Percentiles rank a stretch among this genome's conserved stretches.
Evolutionary conservation across 768 basidiomycete species (phyloP).

Genomic region (Russula lepida): DNA sequence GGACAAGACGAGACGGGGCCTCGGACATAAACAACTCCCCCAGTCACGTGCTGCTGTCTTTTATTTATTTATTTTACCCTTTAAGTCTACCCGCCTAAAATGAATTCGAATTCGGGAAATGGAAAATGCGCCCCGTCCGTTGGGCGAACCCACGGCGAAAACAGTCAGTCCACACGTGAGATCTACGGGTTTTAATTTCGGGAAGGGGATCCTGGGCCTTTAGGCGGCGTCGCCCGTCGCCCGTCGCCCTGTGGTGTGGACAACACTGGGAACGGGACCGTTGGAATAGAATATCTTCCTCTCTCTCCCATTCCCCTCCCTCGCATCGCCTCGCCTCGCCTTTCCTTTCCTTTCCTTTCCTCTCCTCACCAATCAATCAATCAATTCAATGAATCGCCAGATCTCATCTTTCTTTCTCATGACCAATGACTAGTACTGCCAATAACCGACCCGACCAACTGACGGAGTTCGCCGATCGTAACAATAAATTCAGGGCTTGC

Average conservation of each 20-base stretch:
- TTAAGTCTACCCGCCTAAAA: constrained; percentile 6
- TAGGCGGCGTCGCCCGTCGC: too few relatives aligned
- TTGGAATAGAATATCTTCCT: too few relatives aligned
- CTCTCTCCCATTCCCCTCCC: too few relatives aligned
- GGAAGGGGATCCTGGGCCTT: too few relatives aligned
- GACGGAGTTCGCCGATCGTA: constrained; percentile 11
- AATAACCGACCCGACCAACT: not conserved
- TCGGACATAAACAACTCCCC: too few relatives aligned
- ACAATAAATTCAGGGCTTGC: constrained; percentile 16
- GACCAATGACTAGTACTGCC: too few relatives aligned
- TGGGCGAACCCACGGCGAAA: not conserved
- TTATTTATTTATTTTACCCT: not conserved
- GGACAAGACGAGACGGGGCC: not conserved
- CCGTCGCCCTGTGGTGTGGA: too few relatives aligned
- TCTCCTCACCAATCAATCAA: not conserved
- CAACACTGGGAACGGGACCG: too few relatives aligned
- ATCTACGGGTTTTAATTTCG: not conserved
- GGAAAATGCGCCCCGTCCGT: not conserved
- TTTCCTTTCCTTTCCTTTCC: not conserved
- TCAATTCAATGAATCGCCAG: not conserved
- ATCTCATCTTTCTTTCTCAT: not conserved
- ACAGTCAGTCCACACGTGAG: not conserved
- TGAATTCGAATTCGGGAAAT: not conserved
- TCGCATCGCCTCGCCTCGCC: too few relatives aligned
- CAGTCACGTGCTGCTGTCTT: too few relatives aligned